phyloP scores from a whole-genome alignment of 176 grass and related monocot genomes.

The Oryza meyeriana region DNA sequence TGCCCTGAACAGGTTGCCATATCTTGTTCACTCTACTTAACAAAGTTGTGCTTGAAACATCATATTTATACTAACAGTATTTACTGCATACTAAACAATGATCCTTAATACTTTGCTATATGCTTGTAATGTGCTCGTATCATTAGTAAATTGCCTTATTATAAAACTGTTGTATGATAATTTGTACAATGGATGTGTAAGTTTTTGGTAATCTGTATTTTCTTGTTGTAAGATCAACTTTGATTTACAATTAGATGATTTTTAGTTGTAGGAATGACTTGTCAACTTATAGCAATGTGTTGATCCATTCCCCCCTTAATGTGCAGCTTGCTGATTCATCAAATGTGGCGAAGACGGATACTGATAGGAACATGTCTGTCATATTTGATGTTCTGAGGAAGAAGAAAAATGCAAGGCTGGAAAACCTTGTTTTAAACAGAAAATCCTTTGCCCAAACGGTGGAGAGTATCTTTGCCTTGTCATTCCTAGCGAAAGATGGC shows the following conservation, averaged over 20 bases:
- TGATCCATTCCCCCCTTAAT: not conserved
- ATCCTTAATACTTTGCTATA: not conserved
- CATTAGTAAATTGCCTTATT: not conserved
- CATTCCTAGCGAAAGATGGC: constrained; percentile 91
- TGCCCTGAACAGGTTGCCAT: constrained; percentile 62
- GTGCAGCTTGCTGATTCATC: constrained; percentile 58
- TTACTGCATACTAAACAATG: not conserved
- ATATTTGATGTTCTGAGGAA: constrained; percentile 79
- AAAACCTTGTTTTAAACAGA: constrained; percentile 77
- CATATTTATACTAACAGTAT: not conserved
- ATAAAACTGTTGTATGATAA: not conserved
- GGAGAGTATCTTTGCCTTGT: constrained; percentile 85
- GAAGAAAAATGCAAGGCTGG: constrained; percentile 65
- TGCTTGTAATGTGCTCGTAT: not conserved
- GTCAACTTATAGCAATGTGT: not conserved
- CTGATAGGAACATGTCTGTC: constrained; percentile 66
- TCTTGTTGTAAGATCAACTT: not conserved
- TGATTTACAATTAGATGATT: not conserved
- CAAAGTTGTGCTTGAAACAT: not conserved
- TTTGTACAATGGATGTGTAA: not conserved
- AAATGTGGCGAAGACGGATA: constrained; percentile 56
- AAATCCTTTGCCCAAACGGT: constrained; percentile 83
- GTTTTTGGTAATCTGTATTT: not conserved
- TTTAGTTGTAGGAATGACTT: not conserved
- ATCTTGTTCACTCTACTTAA: not conserved